Evolutionary conservation across 176 grass and related monocot species (phyloP), one percentile per base, ranked within the genome.

Genomic region (Juncus inflexus): DNA sequence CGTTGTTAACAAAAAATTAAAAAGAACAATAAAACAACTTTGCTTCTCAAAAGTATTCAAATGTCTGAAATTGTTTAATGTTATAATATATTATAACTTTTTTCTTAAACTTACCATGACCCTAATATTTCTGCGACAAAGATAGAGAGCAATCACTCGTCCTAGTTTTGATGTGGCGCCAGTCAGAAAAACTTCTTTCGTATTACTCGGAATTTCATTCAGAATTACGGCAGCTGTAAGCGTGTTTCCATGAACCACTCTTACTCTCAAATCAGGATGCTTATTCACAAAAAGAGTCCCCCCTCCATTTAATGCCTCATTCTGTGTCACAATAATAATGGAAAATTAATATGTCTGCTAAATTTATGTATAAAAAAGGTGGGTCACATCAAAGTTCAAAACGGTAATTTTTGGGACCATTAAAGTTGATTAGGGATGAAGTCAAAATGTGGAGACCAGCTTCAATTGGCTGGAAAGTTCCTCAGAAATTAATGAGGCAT

Each of bases 181-280:
- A 1, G 87, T 91, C 64, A 97, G 71, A 83, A 97, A 89, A 19
- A 97, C 87, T 68, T 91, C 87, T 47, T 64, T 76, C 35, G 88
- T 72, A 53, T 75, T 70, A 52, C 55, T 58, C 1, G 84, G 92
- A 78, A 97, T 86, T 74, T 89, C 85, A 74, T 89, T 75, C 0
- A 97, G 77, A 70, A 97, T 97, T 50, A 97, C 92, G 10, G 92
- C 92, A 0, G 92, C 92, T 3, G 92, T 97, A 14, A 97, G 84
- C 36, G 92, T 97, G 75, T 97, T 97, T 12, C 92, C 92, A 53
- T 97, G 94, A 47, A 97, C 94, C 35, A 97, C 85, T 67, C 94
- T 57, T 2, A 97, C 85, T 50, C 71, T 60, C 60, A 97, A 78
- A 75, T 97, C 39, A 0, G 80, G 88, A 16, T 97, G 85, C 57